Base-by-base conservation (phyloP, 345 rosid species). In the Limnanthes douglasii region DNA sequence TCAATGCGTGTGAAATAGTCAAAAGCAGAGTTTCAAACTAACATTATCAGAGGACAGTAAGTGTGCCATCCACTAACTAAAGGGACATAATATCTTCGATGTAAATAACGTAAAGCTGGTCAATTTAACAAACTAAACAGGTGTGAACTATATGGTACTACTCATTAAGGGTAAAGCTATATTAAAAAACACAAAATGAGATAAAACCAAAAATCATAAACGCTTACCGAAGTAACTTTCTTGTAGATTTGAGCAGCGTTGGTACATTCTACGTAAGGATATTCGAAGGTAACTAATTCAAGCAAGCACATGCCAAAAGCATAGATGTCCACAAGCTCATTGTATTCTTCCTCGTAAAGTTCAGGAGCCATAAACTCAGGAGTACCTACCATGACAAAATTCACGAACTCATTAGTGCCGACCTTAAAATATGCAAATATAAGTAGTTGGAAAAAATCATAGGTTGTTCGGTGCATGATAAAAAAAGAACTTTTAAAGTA, bases 281-380 rank as follows among this genome's bases (percentile, higher is more conserved):
- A 81, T 47, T 92, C 99, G 23, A 76, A 60, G 30, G 96, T 92
- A 31, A 85, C 90, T 48, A 85, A 57, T 65, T 92, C 96, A 39
- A 92, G 70, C 60, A 92, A 59, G 68, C 99, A 85, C 99, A 92
- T 75, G 44, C 99, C 96, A 39, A 92, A 92, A 6, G 96, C 78
- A 34, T 92, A 92, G 50, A 92, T 78, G 60, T 92, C 99, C 12
- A 85, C 94, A 20, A 92, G 94, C 56, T 81, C 96, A 34, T 78
- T 81, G 45, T 92, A 92, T 45, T 92, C 94, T 53, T 92, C 99
- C 45, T 92, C 96, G 25, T 92, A 85, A 40, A 92, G 86, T 59
- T 92, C 99, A 0, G 99, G 99, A 2, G 99, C 99, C 99, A 92
- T 92, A 55, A 81, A 92, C 21, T 81, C 99, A n/a, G 99, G 99